Base-by-base conservation (phyloP, 345 rosid species). In the Capsella bursapastoris region DNA sequence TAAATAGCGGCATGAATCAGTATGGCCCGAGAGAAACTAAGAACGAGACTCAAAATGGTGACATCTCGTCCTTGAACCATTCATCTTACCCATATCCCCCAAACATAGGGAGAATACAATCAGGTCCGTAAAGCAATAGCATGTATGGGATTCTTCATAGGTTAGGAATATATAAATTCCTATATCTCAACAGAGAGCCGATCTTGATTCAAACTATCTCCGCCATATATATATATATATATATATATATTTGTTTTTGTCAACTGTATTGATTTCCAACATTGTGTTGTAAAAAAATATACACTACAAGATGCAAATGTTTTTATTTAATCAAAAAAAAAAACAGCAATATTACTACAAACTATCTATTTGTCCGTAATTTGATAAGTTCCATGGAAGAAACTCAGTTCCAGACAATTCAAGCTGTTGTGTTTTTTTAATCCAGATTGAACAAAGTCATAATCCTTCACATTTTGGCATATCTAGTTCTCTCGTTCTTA, bases 41-140 rank as follows among this genome's bases (percentile, higher is more conserved):
- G 14, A 79, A 47, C 35, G 89, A 85, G 59, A 77, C 84, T 27
- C 94, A 51, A 5, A 66, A 72, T 35, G 74, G 84, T 18, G 87
- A 82, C 63, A 68, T 89, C n/a, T 74, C 87, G 18, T 59, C 89
- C 14, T 68, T 85, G 60, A 84, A 67, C 79, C 86, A 79, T 74
- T 84, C 97, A n/a, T 77, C 95, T 64, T 84, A 86, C 62, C 87
- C 88, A 2, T 92, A 86, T 80, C 90, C 91, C 16, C 93, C 83
- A 74, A 90, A 78, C 76, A 63, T 86, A 68, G 92, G 92, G 79
- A 85, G 99, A 83, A 71, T 92, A 84, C 75, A 90, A 57, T 82
- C 86, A 0, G 99, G 97, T 82, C 97, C 97, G 0, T 89, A 81
- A 81, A 74, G 41, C 32, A 50, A 25, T 41, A 6, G 8, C 8